A percentile compares a stretch with the other conserved stretches of the same genome.
Evolutionary conservation across 306 rosid species (phyloP).

Genomic region (Prunus armeniaca): DNA sequence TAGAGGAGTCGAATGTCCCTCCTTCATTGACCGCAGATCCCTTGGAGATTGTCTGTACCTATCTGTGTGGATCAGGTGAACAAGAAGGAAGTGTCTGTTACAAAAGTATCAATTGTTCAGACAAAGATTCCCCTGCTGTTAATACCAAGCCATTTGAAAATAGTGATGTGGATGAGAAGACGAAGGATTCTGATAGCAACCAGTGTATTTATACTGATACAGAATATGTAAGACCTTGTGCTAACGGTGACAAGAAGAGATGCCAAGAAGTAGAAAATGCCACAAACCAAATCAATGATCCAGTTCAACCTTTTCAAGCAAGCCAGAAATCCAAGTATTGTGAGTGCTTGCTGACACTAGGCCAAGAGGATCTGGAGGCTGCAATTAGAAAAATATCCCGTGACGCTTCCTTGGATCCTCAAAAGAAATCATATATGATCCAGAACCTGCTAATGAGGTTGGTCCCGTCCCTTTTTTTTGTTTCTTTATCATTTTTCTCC

Average conservation of each 20-base stretch:
- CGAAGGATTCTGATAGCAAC: constrained; percentile 28
- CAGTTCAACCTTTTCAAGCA: constrained; percentile 25
- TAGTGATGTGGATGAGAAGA: constrained; percentile 29
- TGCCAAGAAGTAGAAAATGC: constrained; percentile 23
- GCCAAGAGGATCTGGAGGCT: constrained; percentile 75
- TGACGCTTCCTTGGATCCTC: constrained; percentile 69
- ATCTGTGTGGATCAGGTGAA: constrained; percentile 34
- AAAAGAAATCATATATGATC: constrained; percentile 62
- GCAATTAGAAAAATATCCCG: constrained; percentile 68
- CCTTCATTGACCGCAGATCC: constrained; percentile 55
- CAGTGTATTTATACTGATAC: constrained; percentile 27
- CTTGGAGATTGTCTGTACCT: constrained; percentile 59
- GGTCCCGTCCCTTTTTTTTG: constrained; percentile 18
- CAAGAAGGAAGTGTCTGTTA: constrained; percentile 33
- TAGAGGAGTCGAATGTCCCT: constrained; percentile 39
- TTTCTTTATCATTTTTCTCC: neutral
- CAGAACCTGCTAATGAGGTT: constrained; percentile 83
- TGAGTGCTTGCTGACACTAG: constrained; percentile 56
- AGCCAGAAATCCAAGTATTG: constrained; percentile 31
- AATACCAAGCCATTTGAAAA: constrained; percentile 25
- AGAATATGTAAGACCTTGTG: constrained; percentile 18
- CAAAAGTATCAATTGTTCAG: constrained; percentile 25
- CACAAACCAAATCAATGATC: constrained; percentile 20
- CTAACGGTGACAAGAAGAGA: constrained; percentile 33
- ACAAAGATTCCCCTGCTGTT: constrained; percentile 37